Evolutionary conservation across 768 basidiomycete genomes (phyloP).

Genomic region (Hericium rajendrae): DNA sequence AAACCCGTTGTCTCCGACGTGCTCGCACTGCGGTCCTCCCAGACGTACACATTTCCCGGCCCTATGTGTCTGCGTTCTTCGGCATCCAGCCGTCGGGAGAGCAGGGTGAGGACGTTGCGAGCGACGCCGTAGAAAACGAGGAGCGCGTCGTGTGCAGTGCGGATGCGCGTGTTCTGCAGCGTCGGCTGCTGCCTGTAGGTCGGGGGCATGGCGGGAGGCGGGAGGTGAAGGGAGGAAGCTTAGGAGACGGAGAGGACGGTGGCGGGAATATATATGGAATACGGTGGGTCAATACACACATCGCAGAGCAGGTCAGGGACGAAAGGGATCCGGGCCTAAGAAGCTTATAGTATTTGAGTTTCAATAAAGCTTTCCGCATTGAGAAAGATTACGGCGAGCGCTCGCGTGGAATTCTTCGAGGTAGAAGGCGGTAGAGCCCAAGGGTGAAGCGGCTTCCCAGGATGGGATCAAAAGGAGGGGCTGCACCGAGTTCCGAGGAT

Average conservation of each 20-base stretch:
- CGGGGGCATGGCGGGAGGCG: constrained; percentile 11
- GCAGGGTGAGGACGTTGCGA: constrained; percentile 54
- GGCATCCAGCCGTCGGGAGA: constrained; percentile 67
- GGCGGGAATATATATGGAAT: neutral
- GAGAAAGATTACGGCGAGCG: constrained; percentile 16
- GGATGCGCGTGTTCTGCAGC: constrained; percentile 61
- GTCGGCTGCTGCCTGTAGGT: constrained; percentile 61
- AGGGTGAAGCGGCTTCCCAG: constrained; percentile 5
- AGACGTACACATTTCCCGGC: constrained; percentile 41
- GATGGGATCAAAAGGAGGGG: too few relatives aligned
- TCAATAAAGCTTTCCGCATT: constrained; percentile 13
- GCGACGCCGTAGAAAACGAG: constrained; percentile 71
- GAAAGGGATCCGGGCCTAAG: constrained; percentile 14
- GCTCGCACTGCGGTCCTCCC: constrained; percentile 71
- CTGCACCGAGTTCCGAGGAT: too few relatives aligned
- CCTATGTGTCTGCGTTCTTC: constrained; percentile 51
- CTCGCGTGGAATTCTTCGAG: constrained; percentile 7
- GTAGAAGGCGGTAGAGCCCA: neutral
- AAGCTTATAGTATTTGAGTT: constrained; percentile 17
- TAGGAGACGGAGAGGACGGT: neutral
- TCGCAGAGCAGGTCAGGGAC: constrained; percentile 11
- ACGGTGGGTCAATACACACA: too few relatives aligned
- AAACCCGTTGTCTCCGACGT: constrained; percentile 68
- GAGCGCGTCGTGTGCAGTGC: constrained; percentile 70
- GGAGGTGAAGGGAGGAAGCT: constrained; percentile 13